Evolutionary conservation across 2,329 filamentous ascomycete species (phyloP), one percentile per base, ranked within the genome.

Genomic region (Fusarium sp.): DNA sequence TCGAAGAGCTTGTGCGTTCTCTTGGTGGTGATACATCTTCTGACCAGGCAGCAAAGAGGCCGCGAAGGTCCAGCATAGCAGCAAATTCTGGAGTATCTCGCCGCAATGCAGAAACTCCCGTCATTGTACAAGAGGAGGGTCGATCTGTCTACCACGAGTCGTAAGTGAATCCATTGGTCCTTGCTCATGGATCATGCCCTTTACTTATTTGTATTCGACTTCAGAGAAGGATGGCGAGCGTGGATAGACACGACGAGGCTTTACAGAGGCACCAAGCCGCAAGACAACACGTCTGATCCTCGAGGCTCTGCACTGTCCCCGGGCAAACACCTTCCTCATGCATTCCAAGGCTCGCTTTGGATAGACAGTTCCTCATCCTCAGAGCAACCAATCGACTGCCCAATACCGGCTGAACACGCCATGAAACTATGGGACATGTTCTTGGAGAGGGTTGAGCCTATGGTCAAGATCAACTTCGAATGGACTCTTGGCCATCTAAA

Each of bases 381-480:
- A 1, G 47, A 54, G 0, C 19, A 15, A 1, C 22, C 32, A 6
- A 13, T 9, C 3, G 2, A 19, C 3, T 54, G 32, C 8, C 4
- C 59, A 0, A 53, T 62, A 19, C 46, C 46, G 0, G 2, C 39
- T 5, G 24, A 48, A 1, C 42, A 62, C 7, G 46, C 29, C 0
- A 26, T 58, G 1, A 48, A 38, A 4, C 22, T 63, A 0, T 63
- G 60, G 60, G 49, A 50, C 0, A 10, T 10, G 0, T 63, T 63
- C n/a, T 15, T 63, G n/a, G 47, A 63, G 5, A 35, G 59, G 1
- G 58, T 63, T 1, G 53, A 63, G 1, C 60, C 58, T 1, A 11
- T 50, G 10, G 40, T 59, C 5, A 63, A 63, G 40, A 63, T 63
- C 6, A 63, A 49, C 32, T 63, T 63, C 13, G 47, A 13, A 19